Evolutionary conservation across 441 rosid species (phyloP), one percentile per base, ranked within the genome.

Genomic region (Pelargonium citronellum): DNA sequence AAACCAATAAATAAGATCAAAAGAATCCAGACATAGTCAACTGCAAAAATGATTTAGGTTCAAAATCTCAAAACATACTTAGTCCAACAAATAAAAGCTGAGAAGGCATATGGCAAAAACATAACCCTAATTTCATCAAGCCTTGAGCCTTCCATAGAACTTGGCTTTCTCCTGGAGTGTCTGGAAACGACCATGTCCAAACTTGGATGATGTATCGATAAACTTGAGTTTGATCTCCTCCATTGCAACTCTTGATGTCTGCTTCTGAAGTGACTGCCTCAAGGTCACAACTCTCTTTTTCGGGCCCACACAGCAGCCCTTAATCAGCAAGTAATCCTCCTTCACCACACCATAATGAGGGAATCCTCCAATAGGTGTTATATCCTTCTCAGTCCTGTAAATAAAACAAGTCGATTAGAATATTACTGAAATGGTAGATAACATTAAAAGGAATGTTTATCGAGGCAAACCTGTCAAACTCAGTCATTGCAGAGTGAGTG

Each of bases 261-360:
- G 89, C 70, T 77, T 81, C 79, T 82, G 7, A 66, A 84, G 49
- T 5, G 88, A 75, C 78, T 81, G 89, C 78, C 91, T 81, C 74
- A 84, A 72, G 7, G 89, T 85, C 73, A 87, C 87, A 20, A 87
- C 89, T 20, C 91, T 85, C 79, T 87, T 87, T 82, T 83, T 87
- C 0, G 86, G 86, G 3, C 89, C 91, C 0, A 84, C 88, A 13
- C 87, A 81, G 72, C 87, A 67, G 4, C 91, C 89, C 74, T 85
- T 84, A 30, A 87, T 84, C 89, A 87, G 8, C 77, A 84, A 39
- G 72, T 79, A 87, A 51, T 87, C 91, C 46, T 81, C 86, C 34
- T 84, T 85, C 22, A 85, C 87, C 27, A 83, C 79, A 51, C 91
- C 89, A 9, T 87, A 87, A 13, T 85, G 89, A 4, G 89, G 86